Base-by-base conservation (phyloP, 805 yeast genomes). In the Saccharomycopsis fermentans region DNA sequence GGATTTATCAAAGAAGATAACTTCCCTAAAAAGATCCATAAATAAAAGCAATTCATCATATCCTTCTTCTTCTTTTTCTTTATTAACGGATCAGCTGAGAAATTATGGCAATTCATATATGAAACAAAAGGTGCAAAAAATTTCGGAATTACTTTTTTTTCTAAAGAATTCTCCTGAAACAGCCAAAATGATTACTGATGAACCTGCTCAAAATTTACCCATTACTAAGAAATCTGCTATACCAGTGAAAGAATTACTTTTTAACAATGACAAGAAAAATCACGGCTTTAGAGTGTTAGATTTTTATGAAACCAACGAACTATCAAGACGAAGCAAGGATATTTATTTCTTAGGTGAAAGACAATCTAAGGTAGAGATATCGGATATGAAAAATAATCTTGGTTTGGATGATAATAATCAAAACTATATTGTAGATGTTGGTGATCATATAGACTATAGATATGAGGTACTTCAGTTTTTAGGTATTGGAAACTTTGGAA, bases 401-500 rank as follows among this genome's bases (percentile, higher is more conserved):
- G 91, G 90, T 0, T 87, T 84, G 68, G 95, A 87, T 67, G 94
- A 88, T 66, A 68, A 69, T 11, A 71, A 78, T 12, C 86, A 88
- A 3, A 86, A 87, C 65, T 84, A 86, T 65, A 71, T 73, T 5
- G 73, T 81, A 1, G 65, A 74, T 0, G 67, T 68, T 1, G 81
- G 84, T 11, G 96, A 88, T 66, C 96, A 89, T 63, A 79, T 89
- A 50, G 84, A 84, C 57, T 89, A 83, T 68, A 71, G 95, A 32
- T 90, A 84, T 66, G 83, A 86, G 63, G 81, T 88, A 3, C 55
- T 79, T 21, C 69, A 74, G 1, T 69, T 74, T 1, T 74, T 89
- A 11, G 96, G 96, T 0, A 80, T 78, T 55, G 96, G 96, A 6
- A 82, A 91, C 50, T 89, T 89, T 73, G 96, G 96, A 0, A 82